A percentile compares a stretch with the other conserved stretches of the same genome.
These are phyloP conservation scores for Willaertia magna DNA, from an alignment of 208 protist genomes.

Conservation along the genomic window DNA sequence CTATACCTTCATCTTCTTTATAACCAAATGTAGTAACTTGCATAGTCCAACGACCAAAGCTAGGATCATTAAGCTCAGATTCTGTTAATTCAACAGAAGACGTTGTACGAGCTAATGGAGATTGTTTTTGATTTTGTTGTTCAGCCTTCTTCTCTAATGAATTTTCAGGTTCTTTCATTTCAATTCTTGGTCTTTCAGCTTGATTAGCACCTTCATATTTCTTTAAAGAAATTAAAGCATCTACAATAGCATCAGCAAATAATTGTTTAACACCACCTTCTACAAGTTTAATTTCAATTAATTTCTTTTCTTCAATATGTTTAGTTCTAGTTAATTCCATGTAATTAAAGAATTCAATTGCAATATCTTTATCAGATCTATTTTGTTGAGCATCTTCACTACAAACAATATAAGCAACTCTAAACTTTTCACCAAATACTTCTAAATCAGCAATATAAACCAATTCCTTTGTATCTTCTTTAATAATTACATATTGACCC, in stretches of 20 bases:
- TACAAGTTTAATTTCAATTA: not conserved
- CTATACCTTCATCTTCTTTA: not conserved
- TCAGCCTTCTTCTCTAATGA: not conserved
- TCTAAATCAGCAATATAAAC: not conserved
- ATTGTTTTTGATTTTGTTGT: not conserved
- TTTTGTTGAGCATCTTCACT: not conserved
- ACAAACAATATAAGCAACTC: not conserved
- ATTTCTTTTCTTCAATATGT: not conserved
- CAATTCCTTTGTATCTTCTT: not conserved
- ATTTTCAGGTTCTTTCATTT: not conserved
- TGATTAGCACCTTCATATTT: not conserved
- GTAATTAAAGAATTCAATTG: not conserved
- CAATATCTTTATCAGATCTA: not conserved
- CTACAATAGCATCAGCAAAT: not conserved
- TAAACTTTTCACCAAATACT: not conserved
- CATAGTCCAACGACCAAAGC: not conserved
- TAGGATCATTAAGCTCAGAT: not conserved
- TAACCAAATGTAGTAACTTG: not conserved
- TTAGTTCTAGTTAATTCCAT: not conserved
- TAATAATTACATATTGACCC: not conserved
- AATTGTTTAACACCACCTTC: not conserved
- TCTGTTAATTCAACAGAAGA: not conserved
- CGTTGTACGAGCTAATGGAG: not conserved
- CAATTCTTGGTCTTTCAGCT: not conserved
- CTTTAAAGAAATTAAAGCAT: not conserved